These are phyloP conservation scores for Verticillium isaacii DNA, from an alignment of 2,329 filamentous ascomycete genomes.

Conservation along the genomic window DNA sequence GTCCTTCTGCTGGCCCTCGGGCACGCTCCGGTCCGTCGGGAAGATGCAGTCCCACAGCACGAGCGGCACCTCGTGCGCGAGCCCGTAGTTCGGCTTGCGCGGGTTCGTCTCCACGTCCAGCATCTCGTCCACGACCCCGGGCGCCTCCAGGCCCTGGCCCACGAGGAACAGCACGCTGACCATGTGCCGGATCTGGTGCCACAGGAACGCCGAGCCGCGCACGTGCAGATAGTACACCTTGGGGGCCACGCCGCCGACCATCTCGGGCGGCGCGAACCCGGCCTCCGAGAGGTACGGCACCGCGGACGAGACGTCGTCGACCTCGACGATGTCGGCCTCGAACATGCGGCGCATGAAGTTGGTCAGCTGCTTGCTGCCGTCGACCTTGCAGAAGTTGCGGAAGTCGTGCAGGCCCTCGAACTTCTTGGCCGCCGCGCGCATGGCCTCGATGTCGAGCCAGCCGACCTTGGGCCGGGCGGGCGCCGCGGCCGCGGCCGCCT, in stretches of 20 bases:
- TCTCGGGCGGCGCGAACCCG: constrained; percentile 15
- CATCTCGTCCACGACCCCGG: constrained; percentile 67
- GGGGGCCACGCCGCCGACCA: constrained; percentile 26
- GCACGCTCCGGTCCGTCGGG: constrained; percentile 41
- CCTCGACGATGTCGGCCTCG: constrained; percentile 71
- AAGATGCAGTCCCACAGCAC: constrained; percentile 97
- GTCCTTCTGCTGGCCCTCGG: constrained; percentile 41
- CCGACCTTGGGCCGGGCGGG: constrained; percentile 42
- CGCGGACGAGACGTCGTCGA: constrained; percentile 44
- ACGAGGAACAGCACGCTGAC: constrained; percentile 88
- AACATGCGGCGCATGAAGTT: constrained; percentile 79
- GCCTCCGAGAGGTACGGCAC: constrained; percentile 45
- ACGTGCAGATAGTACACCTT: constrained; percentile 87
- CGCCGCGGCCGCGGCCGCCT: constrained; percentile 24
- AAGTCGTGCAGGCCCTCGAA: constrained; percentile 89
- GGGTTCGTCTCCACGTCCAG: constrained; percentile 70
- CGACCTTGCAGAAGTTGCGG: constrained; percentile 93
- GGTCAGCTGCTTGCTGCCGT: constrained; percentile 81
- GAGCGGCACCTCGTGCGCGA: constrained; percentile 84
- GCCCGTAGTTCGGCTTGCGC: constrained; percentile 77
- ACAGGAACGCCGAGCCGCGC: constrained; percentile 87
- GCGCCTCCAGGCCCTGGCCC: constrained; percentile 78
- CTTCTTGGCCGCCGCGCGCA: constrained; percentile 74
- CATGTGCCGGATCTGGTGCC: constrained; percentile 97
- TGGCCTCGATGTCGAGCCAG: constrained; percentile 82